These are phyloP conservation scores for Yamadazyma jaroonii DNA, from an alignment of 1,139 yeast genomes.

Conservation along the genomic window DNA sequence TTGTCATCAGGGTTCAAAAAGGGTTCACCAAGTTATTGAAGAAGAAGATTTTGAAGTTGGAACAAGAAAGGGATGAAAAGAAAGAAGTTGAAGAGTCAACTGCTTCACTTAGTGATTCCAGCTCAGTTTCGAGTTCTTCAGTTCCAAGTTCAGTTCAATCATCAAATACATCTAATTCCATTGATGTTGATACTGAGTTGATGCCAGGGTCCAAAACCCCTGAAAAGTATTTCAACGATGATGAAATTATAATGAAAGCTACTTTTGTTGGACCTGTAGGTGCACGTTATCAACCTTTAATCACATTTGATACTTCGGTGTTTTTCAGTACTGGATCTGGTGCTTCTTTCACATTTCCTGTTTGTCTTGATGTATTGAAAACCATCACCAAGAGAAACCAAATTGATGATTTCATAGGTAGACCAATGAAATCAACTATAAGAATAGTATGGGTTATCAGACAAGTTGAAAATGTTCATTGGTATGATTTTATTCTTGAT, in stretches of 20 bases:
- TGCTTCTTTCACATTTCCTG: conserved; percentile 44
- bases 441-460: conserved; percentile 36
- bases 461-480: conserved; percentile 22
- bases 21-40: conserved; percentile 45
- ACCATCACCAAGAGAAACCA: conserved; percentile 23
- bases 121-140: not conserved
- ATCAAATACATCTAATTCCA: not conserved
- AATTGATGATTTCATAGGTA: conserved; percentile 27
- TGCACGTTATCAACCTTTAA: conserved; percentile 38
- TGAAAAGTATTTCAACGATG: conserved; percentile 2
- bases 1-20: conserved; percentile 37
- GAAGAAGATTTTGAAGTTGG: conserved; percentile 19
- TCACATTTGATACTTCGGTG: conserved; percentile 38
- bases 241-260: conserved; percentile 27
- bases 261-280: conserved; percentile 47
- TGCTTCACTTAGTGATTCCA: not conserved
- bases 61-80: conserved; percentile 15
- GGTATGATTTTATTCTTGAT: conserved; percentile 37
- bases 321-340: conserved; percentile 49
- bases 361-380: conserved; percentile 37
- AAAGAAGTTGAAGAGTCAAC: conserved; percentile 1
- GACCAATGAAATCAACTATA: conserved; percentile 29
- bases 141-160: not conserved
- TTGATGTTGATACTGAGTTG: conserved; percentile 13
- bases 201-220: conserved; percentile 5